Evolutionary conservation across 441 rosid species (phyloP).

Genomic region (Biscutella laevigata): DNA sequence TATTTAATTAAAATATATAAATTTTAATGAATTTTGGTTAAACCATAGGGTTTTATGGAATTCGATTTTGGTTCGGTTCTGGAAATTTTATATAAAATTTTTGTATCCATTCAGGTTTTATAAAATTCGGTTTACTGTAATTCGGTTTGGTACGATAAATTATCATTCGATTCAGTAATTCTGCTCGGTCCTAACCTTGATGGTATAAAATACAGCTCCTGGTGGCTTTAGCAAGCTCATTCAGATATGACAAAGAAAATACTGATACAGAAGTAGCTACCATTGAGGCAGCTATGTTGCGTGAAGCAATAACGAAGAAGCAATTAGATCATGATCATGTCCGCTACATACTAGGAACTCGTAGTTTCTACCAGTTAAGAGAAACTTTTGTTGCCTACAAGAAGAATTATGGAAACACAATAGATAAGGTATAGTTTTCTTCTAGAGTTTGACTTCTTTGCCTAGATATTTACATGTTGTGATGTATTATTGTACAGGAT

Average conservation of each 20-base stretch:
- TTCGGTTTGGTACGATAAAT: too few species aligned
- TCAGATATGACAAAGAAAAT: conserved; percentile 59
- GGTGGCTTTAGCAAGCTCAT: conserved; percentile 59
- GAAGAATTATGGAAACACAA: conserved; percentile 40
- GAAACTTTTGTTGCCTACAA: conserved; percentile 54
- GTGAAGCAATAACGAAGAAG: conserved; percentile 49
- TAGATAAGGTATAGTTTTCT: conserved; percentile 46
- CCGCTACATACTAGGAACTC: conserved; percentile 46
- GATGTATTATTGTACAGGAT: too few species aligned
- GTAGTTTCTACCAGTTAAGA: conserved; percentile 70
- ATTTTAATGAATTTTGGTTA: too few species aligned
- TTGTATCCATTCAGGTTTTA: too few species aligned
- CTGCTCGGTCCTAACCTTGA: too few species aligned
- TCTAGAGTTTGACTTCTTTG: not conserved
- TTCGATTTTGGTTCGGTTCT: too few species aligned
- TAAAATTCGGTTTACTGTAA: too few species aligned
- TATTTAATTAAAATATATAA: too few species aligned
- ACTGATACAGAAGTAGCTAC: conserved; percentile 44
- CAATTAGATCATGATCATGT: conserved; percentile 56
- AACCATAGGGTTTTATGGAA: too few species aligned
- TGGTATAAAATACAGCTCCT: too few species aligned
- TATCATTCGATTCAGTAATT: too few species aligned
- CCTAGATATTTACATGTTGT: not conserved
- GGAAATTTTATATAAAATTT: too few species aligned
- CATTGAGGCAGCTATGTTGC: conserved; percentile 53